Conservation (phyloP, 1,139 yeast genomes). For the Scheffersomyces quercinus region DNA sequence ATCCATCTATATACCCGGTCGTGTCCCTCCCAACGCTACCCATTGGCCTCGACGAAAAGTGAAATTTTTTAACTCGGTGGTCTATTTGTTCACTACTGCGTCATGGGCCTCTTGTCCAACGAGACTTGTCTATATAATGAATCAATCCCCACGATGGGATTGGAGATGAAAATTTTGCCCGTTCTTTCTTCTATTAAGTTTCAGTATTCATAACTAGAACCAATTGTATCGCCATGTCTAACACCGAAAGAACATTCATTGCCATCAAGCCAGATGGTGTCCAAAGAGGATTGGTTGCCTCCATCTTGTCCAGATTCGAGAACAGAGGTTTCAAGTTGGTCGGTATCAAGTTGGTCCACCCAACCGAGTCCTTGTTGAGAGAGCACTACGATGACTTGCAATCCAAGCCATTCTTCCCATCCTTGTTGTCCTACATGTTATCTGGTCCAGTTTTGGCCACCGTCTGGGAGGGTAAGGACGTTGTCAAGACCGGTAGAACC, state of each 20-base stretch:
- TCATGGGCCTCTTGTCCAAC: too few relatives aligned
- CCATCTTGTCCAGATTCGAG: conserved; percentile 92
- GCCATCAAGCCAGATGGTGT: conserved; percentile 99
- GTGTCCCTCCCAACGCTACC: too few relatives aligned
- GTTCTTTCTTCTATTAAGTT: too few relatives aligned
- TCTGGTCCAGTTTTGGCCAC: conserved; percentile 99
- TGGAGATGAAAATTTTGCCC: too few relatives aligned
- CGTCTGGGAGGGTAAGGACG: conserved; percentile 99
- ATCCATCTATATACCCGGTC: too few relatives aligned
- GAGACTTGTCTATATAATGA: too few relatives aligned
- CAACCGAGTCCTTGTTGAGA: conserved; percentile 85
- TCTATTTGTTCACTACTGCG: too few relatives aligned
- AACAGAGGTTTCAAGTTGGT: conserved; percentile 97
- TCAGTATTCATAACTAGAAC: background rate
- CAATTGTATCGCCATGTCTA: conserved; percentile 32
- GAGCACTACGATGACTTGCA: conserved; percentile 96
- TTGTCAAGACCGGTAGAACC: conserved; percentile 97
- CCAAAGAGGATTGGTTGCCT: conserved; percentile 95
- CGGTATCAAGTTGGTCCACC: conserved; percentile 87
- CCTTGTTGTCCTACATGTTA: conserved; percentile 91
- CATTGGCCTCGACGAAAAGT: too few relatives aligned
- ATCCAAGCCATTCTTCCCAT: conserved; percentile 96
- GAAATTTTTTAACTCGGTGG: too few relatives aligned
- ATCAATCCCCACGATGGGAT: too few relatives aligned
- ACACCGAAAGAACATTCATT: conserved; percentile 93